Evolutionary conservation across 2,329 filamentous ascomycete species (phyloP).

Genomic region (Thelonectria discophora): DNA sequence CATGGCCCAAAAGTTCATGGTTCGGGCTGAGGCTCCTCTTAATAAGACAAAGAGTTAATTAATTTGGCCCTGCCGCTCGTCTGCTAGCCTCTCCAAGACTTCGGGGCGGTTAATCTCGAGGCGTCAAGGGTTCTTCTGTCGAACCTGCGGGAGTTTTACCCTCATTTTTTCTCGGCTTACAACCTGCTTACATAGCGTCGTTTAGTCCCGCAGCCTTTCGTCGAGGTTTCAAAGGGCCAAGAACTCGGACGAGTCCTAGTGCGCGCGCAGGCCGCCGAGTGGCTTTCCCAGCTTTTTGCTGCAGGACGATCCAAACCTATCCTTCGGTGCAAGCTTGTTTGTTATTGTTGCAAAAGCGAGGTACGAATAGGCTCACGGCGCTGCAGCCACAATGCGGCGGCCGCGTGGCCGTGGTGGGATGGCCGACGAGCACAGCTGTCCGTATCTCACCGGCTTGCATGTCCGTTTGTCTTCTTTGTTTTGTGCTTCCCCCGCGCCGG

Average conservation of each 20-base stretch:
- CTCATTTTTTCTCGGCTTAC: too few species aligned
- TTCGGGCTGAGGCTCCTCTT: background rate
- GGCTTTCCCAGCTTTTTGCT: constrained; percentile 7
- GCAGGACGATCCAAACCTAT: background rate
- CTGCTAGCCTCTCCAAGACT: background rate
- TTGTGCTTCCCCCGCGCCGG: background rate
- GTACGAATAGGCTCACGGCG: background rate
- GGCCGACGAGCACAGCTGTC: background rate
- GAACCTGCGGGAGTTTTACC: too few species aligned
- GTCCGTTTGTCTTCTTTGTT: background rate
- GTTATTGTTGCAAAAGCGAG: background rate
- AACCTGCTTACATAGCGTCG: background rate
- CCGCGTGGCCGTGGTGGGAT: constrained; percentile 9
- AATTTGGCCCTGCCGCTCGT: background rate
- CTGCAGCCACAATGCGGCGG: constrained; percentile 10
- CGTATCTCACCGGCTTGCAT: background rate
- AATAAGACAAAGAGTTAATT: constrained; percentile 7
- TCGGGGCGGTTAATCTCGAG: constrained; percentile 12
- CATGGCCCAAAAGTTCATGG: constrained; percentile 12
- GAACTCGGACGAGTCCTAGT: background rate
- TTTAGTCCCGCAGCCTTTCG: background rate
- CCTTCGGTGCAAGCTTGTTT: background rate
- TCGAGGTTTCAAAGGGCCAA: background rate
- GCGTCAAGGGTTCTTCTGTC: background rate
- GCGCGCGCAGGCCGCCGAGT: constrained; percentile 3